Percentiles rank a stretch among this genome's conserved stretches.
Evolutionary conservation across 2,329 filamentous ascomycete genomes (phyloP).

Genomic region (Zasmidium cellare): DNA sequence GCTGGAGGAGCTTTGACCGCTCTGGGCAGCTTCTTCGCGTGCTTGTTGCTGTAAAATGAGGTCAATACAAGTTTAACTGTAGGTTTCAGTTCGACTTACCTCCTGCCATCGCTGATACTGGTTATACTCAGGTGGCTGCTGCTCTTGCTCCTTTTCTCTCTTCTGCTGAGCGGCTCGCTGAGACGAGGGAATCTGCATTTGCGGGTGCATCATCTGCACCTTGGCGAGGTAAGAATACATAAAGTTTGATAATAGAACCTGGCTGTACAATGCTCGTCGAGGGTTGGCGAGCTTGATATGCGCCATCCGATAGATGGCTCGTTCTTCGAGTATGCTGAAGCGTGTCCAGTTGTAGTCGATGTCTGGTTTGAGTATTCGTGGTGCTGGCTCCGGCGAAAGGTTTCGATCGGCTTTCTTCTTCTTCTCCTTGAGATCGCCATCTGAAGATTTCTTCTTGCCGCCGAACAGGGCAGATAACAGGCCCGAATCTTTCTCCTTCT

Average conservation of each 20-base stretch:
- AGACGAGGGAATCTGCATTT: slow-evolving; percentile 81
- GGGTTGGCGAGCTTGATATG: slow-evolving; percentile 99
- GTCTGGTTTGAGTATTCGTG: slow-evolving; percentile 75
- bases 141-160: slow-evolving; percentile 32
- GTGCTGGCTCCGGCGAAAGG: slow-evolving; percentile 76
- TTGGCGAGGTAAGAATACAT: slow-evolving; percentile 99
- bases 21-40: slow-evolving; percentile 26
- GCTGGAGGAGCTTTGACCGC: slow-evolving; percentile 13
- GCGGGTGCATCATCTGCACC: slow-evolving; percentile 97
- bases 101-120: slow-evolving; percentile 40
- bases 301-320: slow-evolving; percentile 97
- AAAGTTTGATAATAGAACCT: slow-evolving; percentile 96
- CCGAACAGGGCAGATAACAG: slow-evolving; percentile 94
- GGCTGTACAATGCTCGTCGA: slow-evolving; percentile 83
- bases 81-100: slow-evolving; percentile 29
- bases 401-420: slow-evolving; percentile 57
- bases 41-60: slow-evolving; percentile 30
- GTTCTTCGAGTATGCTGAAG: slow-evolving; percentile 91
- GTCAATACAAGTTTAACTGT: slow-evolving; percentile 1
- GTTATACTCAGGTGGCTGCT: slow-evolving; percentile 34
- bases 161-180: slow-evolving; percentile 50
- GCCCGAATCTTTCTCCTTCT: slow-evolving; percentile 70
- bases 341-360: slow-evolving; percentile 95
- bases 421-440: slow-evolving; percentile 71
- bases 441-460: slow-evolving; percentile 67